phyloP scores from a whole-genome alignment of 2,329 filamentous ascomycete species.

The Stagonosporopsis tanaceti region DNA sequence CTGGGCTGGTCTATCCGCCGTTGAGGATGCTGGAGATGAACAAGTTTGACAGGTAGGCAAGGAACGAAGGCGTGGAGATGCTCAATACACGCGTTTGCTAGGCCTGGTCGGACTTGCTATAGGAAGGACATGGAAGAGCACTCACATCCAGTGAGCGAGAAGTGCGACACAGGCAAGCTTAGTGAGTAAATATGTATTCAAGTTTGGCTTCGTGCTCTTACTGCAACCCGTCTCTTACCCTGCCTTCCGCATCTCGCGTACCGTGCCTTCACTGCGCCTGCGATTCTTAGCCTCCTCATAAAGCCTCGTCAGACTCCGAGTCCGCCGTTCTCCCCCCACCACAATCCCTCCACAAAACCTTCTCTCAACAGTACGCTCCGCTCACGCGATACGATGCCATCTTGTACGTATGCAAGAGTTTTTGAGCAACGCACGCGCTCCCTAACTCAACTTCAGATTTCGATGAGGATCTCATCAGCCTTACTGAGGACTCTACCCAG shows the following conservation, averaged over 20 bases:
- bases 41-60: conserved; percentile 55
- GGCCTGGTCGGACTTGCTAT: background rate
- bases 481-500: conserved; percentile 5
- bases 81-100: background rate
- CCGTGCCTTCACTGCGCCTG: conserved; percentile 5
- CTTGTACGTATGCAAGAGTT: conserved; percentile 5
- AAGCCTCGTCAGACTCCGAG: background rate
- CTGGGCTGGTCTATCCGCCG: conserved; percentile 64
- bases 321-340: background rate
- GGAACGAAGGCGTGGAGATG: background rate
- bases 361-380: background rate
- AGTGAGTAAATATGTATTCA: background rate
- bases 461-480: conserved; percentile 23
- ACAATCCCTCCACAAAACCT: background rate
- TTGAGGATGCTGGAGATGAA: conserved; percentile 62
- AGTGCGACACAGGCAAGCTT: background rate
- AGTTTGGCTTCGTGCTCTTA: background rate
- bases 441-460: conserved; percentile 6
- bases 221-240: background rate
- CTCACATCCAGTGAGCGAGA: background rate
- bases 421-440: background rate
- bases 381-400: background rate
- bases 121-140: background rate
- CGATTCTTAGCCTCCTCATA: background rate
- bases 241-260: background rate